A percentile compares a stretch with the other conserved stretches of the same genome.
Evolutionary conservation across 106 monocot species (phyloP).

Genomic region (Gastrodia elata): DNA sequence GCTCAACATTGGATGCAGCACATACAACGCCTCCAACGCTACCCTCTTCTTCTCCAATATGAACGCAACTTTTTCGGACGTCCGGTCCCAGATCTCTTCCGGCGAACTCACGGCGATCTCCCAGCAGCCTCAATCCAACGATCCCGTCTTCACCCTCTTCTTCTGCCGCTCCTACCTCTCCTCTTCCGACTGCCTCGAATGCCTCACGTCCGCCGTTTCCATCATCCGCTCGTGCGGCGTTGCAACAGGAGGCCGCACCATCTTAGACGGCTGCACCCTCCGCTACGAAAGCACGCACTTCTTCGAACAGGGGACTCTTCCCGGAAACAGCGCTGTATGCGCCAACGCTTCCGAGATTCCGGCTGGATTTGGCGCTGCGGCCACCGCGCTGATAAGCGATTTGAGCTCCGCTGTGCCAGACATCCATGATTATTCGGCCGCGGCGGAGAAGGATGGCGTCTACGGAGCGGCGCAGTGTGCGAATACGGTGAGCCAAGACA

Average conservation of each 20-base stretch:
- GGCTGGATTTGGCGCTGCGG: constrained; percentile 6
- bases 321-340: constrained; percentile 36
- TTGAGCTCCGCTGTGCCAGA: constrained; percentile 23
- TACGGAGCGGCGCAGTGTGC: constrained; percentile 47
- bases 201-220: constrained; percentile 32
- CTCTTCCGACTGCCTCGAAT: constrained; percentile 28
- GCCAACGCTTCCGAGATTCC: constrained; percentile 3
- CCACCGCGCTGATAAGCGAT: constrained; percentile 16
- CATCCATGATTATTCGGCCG: constrained; percentile 21
- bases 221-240: constrained; percentile 19
- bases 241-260: constrained; percentile 50
- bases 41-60: constrained; percentile 30
- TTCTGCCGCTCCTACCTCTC: constrained; percentile 48
- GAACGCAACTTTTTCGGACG: not conserved
- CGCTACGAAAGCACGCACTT: constrained; percentile 49
- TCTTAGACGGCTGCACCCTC: constrained; percentile 51
- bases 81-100: not conserved
- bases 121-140: constrained; percentile 11
- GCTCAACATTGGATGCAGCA: constrained; percentile 49
- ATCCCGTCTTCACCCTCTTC: constrained; percentile 35
- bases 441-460: constrained; percentile 27
- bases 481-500: constrained; percentile 28
- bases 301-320: constrained; percentile 43
- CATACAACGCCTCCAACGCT: constrained; percentile 44
- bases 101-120: constrained; percentile 29